Evolutionary conservation across 768 basidiomycete genomes (phyloP), one percentile per base, ranked within the genome.

Genomic region (Tephrocybe rancida): DNA sequence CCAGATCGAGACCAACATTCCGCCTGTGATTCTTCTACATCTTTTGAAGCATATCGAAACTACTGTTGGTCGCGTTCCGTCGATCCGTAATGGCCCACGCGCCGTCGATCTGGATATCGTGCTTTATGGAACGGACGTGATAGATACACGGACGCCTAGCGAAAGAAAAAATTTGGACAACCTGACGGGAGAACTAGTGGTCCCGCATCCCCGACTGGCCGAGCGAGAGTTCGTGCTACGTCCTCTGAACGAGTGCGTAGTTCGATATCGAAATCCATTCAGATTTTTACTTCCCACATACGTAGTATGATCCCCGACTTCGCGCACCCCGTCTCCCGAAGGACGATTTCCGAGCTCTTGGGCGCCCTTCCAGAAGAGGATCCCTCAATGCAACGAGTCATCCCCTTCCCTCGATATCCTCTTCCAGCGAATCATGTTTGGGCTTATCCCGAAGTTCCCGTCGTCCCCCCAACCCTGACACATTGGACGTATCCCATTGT

Each of bases 211-310:
- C 4, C 76, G 87, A 27, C 64, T 97, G 14, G 68, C 71, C 2
- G 97, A 98, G 69, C 74, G 97, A 25, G 95, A 98, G 65, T 99
- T 98, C 59, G 95, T 98, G 2, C 70, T 99, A 22, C 73, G 92
- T 8, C 95, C 97, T 10, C 64, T 98, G 38, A 81, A 79, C 30
- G 95, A 99, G 96, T 99, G 59, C 58, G 88, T 76, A 37, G 18
- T 35, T 44, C 54, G n/a, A 13, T 9, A 37, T 37, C 35, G n/a
- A 37, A 35, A 26, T 54, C 10, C 9, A 29, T 22, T 50, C 38
- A 22, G 29, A 11, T 10, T 21, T 44, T 13, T 9, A 39, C 3
- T 27, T 42, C 37, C 24, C 45, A 16, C 51, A 44, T 8, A 18
- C 21, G 3, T 48, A 98, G 95, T 66, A 90, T 97, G 72, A 84